Evolutionary conservation across 805 yeast species (phyloP).

Genomic region (Kurtzmaniella cleridarum): DNA sequence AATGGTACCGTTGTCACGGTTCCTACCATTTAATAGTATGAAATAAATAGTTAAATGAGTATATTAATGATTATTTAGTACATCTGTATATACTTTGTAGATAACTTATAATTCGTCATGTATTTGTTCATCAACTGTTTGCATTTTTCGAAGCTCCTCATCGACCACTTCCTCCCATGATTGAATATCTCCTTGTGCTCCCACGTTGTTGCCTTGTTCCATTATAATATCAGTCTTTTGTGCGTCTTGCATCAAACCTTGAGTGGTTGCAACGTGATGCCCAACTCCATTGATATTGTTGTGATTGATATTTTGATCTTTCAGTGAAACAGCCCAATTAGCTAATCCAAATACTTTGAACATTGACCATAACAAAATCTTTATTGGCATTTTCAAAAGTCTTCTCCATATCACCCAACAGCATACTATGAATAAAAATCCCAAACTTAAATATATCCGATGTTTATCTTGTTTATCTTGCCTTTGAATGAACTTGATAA

Average conservation of each 20-base stretch:
- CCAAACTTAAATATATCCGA: constrained; percentile 43
- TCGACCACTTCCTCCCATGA: not conserved
- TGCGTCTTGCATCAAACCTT: too few relatives aligned
- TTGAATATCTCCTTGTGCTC: not conserved
- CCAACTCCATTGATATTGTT: too few relatives aligned
- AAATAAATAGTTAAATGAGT: not conserved
- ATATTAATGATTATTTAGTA: not conserved
- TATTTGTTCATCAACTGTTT: constrained; percentile 2
- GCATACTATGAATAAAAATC: constrained; percentile 41
- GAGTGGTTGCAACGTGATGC: too few relatives aligned
- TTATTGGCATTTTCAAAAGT: constrained; percentile 40
- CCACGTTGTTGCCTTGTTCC: not conserved
- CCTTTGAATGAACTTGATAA: constrained; percentile 48
- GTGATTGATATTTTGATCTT: too few relatives aligned
- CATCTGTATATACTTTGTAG: not conserved
- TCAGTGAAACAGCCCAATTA: constrained; percentile 12
- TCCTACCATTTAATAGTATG: constrained; percentile 24
- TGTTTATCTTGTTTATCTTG: constrained; percentile 45
- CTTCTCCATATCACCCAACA: constrained; percentile 48
- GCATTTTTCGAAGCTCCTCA: not conserved
- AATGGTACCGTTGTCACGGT: constrained; percentile 49
- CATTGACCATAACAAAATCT: constrained; percentile 42
- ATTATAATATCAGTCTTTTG: not conserved
- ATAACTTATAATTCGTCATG: constrained; percentile 9
- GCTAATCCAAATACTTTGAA: constrained; percentile 29